phyloP scores from a whole-genome alignment of 257 asterid genomes.

The Mentha longifolia region DNA sequence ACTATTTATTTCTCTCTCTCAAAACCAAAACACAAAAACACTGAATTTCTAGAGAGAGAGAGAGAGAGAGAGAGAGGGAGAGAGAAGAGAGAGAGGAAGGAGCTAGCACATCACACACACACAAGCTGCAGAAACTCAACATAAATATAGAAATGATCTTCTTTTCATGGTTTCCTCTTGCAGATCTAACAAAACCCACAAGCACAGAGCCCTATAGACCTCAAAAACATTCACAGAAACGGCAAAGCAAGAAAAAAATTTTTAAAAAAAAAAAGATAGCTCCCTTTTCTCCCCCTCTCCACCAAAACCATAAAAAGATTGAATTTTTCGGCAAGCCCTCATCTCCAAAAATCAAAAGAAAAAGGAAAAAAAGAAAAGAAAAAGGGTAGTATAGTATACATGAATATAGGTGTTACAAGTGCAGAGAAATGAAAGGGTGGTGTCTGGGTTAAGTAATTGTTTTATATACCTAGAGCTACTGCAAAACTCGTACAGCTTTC shows the following conservation, averaged over 20 bases:
- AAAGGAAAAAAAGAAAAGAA: slow-evolving; percentile 16
- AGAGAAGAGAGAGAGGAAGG: slow-evolving; percentile 28
- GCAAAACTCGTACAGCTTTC: slow-evolving; percentile 98
- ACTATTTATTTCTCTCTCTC: slow-evolving; percentile 28
- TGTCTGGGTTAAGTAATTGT: slow-evolving; percentile 31
- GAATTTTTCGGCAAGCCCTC: slow-evolving; percentile 39
- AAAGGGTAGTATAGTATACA: background rate
- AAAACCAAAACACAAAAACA: background rate
- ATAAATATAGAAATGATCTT: slow-evolving; percentile 65
- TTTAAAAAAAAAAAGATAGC: slow-evolving; percentile 43
- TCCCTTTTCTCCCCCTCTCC: slow-evolving; percentile 27
- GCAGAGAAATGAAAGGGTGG: slow-evolving; percentile 4
- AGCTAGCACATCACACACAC: slow-evolving; percentile 44
- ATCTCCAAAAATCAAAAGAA: slow-evolving; percentile 37
- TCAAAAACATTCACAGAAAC: slow-evolving; percentile 67
- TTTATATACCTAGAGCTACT: slow-evolving; percentile 93
- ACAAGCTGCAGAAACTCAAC: slow-evolving; percentile 44
- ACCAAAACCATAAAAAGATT: slow-evolving; percentile 36
- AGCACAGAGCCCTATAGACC: slow-evolving; percentile 82
- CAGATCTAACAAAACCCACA: slow-evolving; percentile 84
- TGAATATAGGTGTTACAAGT: slow-evolving; percentile 22
- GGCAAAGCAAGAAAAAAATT: slow-evolving; percentile 49
- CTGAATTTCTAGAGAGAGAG: slow-evolving; percentile 30
- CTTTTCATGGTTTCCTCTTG: slow-evolving; percentile 87
- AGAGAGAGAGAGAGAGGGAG: slow-evolving; percentile 18